Percentiles rank a stretch among this genome's conserved stretches.
Conservation (phyloP, 2,329 filamentous ascomycete genomes). For the Endothia cerciana region DNA sequence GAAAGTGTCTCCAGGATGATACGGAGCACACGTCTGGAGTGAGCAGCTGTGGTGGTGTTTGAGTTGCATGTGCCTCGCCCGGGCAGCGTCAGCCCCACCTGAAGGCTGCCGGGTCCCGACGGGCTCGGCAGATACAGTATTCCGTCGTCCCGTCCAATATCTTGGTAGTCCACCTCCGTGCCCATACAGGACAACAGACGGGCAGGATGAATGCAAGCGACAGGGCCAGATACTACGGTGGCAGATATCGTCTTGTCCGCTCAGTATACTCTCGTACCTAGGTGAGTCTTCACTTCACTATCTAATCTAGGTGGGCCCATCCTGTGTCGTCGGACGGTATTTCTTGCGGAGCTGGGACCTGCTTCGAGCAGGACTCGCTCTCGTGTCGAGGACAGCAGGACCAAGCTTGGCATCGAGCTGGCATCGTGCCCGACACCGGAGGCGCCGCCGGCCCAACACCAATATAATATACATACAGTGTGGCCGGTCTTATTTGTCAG, state of each 20-base stretch:
- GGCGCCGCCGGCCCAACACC: too few species aligned
- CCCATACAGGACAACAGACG: neutral
- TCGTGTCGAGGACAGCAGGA: neutral
- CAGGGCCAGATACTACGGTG: neutral
- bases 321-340: neutral
- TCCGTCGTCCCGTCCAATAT: neutral
- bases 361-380: neutral
- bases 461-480: neutral
- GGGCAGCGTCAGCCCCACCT: neutral
- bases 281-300: neutral
- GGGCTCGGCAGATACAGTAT: neutral
- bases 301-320: neutral
- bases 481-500: constrained; percentile 67
- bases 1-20: too few species aligned
- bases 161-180: too few species aligned
- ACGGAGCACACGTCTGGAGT: too few species aligned
- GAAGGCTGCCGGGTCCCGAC: neutral
- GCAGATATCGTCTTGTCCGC: neutral
- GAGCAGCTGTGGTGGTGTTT: too few species aligned
- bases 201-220: neutral
- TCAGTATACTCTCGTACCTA: neutral
- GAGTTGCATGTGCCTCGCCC: too few species aligned
- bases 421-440: too few species aligned
- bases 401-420: too few species aligned
- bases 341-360: neutral